A percentile compares a stretch with the other conserved stretches of the same genome.
Conservation (phyloP, 331 rosid species). For the Rosa hybrid region DNA sequence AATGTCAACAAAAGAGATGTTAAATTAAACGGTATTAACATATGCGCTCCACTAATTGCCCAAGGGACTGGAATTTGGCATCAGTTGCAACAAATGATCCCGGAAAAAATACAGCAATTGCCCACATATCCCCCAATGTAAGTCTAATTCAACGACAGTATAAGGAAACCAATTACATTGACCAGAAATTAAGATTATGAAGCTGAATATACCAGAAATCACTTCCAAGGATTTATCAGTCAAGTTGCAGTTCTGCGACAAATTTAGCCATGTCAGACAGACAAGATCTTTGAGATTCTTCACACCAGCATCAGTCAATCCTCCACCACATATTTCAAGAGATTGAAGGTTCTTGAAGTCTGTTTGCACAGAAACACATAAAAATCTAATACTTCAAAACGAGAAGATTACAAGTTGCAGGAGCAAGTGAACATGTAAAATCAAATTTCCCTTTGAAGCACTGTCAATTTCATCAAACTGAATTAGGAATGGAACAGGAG, state of each 20-base stretch:
- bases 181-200: neutral
- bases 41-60: neutral
- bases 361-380: constrained; percentile 22
- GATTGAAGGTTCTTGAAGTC: constrained; percentile 74
- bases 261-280: constrained; percentile 55
- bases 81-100: neutral
- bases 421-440: constrained; percentile 7
- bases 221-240: constrained; percentile 70
- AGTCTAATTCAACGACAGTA: neutral
- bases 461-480: neutral
- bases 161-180: neutral
- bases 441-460: neutral
- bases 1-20: neutral
- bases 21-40: neutral
- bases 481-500: neutral
- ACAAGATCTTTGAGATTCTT: constrained; percentile 64
- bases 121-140: neutral
- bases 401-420: neutral
- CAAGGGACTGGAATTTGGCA: neutral
- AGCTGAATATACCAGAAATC: constrained; percentile 52
- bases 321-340: constrained; percentile 80
- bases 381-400: neutral
- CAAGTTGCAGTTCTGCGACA: constrained; percentile 67
- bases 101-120: neutral
- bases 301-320: constrained; percentile 71